phyloP scores from a whole-genome alignment of 108 stramenopile species.

The Fistulifera solaris region DNA sequence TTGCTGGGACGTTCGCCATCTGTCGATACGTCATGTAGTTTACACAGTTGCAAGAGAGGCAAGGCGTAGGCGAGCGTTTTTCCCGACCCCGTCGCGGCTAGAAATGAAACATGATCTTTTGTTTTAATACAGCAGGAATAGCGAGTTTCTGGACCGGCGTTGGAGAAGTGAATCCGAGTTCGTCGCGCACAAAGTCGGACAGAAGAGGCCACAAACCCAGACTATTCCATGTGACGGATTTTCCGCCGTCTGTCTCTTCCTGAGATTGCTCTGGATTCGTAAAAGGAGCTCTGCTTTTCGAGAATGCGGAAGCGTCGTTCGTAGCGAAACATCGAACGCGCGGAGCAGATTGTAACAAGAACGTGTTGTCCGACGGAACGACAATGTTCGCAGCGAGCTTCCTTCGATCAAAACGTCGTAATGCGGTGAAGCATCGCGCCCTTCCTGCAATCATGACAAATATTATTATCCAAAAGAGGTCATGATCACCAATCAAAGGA shows the following conservation, averaged over 20 bases:
- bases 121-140: slow-evolving; percentile 55
- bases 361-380: too few species aligned
- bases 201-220: slow-evolving; percentile 63
- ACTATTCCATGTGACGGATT: slow-evolving; percentile 39
- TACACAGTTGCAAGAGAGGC: slow-evolving; percentile 74
- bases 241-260: slow-evolving; percentile 27
- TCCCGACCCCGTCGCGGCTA: slow-evolving; percentile 85
- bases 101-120: slow-evolving; percentile 40
- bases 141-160: slow-evolving; percentile 74
- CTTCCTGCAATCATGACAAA: too few species aligned
- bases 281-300: slow-evolving; percentile 34
- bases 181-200: slow-evolving; percentile 27
- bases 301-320: slow-evolving; percentile 16
- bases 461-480: too few species aligned
- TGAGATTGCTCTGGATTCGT: slow-evolving; percentile 28
- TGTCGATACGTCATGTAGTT: slow-evolving; percentile 29
- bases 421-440: too few species aligned
- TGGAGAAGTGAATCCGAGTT: slow-evolving; percentile 28
- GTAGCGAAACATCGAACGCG: too few species aligned
- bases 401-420: too few species aligned
- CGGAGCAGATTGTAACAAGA: too few species aligned
- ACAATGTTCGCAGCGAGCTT: too few species aligned
- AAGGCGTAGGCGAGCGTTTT: slow-evolving; percentile 86
- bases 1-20: slow-evolving; percentile 45
- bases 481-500: too few species aligned